Percentiles rank a stretch among this genome's conserved stretches.
phyloP scores from a whole-genome alignment of 768 basidiomycete species.

The Tubosaeta brunneosetosa region DNA sequence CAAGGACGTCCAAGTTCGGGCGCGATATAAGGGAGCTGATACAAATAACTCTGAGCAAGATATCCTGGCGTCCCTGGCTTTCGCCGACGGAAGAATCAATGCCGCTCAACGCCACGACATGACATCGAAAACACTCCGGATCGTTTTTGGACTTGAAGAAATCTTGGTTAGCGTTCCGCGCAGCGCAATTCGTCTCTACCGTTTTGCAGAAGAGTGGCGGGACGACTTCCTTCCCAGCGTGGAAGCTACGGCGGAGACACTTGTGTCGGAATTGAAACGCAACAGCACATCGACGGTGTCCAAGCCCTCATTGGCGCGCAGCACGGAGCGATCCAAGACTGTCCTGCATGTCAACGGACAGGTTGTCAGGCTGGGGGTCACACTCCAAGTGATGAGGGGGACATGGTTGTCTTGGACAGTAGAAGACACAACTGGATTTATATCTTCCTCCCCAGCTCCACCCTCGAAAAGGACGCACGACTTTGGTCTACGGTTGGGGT shows the following conservation, averaged over 20 bases:
- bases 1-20: constrained; percentile 51
- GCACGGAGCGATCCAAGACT: constrained; percentile 5
- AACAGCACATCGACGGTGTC: constrained; percentile 34
- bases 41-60: constrained; percentile 42
- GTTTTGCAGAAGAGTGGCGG: constrained; percentile 79
- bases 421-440: constrained; percentile 44
- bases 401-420: constrained; percentile 82
- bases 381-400: constrained; percentile 81
- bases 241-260: constrained; percentile 58
- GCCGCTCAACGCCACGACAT: constrained; percentile 45
- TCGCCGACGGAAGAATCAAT: constrained; percentile 45
- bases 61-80: constrained; percentile 56
- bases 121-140: constrained; percentile 35
- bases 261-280: constrained; percentile 59
- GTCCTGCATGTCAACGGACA: constrained; percentile 50
- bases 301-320: constrained; percentile 24
- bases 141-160: constrained; percentile 42
- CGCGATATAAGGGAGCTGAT: constrained; percentile 45
- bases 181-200: constrained; percentile 74
- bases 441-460: constrained; percentile 36
- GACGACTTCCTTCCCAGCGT: constrained; percentile 73
- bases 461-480: constrained; percentile 33
- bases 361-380: constrained; percentile 49
- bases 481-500: constrained; percentile 64
- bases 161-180: constrained; percentile 65